Base-by-base conservation (phyloP, 2,329 filamentous ascomycete species). In the Scytalidium sp. region DNA sequence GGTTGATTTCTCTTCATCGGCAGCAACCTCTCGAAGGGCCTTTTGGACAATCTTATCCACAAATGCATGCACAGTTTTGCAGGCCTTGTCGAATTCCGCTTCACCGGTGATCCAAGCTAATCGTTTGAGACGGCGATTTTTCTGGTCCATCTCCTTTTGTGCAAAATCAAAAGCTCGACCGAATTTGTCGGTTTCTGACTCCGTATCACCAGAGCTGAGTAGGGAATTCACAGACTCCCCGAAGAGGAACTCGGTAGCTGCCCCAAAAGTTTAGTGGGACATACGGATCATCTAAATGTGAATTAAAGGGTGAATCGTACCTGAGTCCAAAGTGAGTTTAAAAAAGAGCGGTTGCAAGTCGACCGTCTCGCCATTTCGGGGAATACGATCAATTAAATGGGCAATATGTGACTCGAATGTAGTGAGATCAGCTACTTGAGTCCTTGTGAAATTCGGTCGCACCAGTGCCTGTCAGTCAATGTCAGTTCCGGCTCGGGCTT, bases 371-470 rank as follows among this genome's bases (percentile, higher is more conserved):
- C 80, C 75, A 59, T 84, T 74, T 11, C 60, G 65, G 0, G 84
- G 83, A 3, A 90, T 75, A 4, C 75, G 73, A 23, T 79, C 68
- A 46, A 90, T 69, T 41, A 85, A 70, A 36, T 80, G 74, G 48
- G 78, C 71, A 11, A 88, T 75, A 64, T 93, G 88, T 17, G 75
- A 72, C 62, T 92, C 87, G 56, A 90, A 84, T 42, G 84, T 81
- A 32, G 83, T 74, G 20, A 93, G 73, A 64, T 93, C 86, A 29
- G 85, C 83, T 29, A 81, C 71, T 63, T 80, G 76, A 51, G 78
- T 71, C 17, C 75, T 67, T 17, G 74, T 71, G 53, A 81, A 81
- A 55, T 75, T 73, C 0, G 80, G 80, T 15, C 78, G 67, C 19
- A 84, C 69, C 58, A 81, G 68, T 5, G 74, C 69, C 23, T 62